These are phyloP conservation scores for Spathaspora jeffriesii DNA, from an alignment of 1,139 yeast species.

Conservation along the genomic window DNA sequence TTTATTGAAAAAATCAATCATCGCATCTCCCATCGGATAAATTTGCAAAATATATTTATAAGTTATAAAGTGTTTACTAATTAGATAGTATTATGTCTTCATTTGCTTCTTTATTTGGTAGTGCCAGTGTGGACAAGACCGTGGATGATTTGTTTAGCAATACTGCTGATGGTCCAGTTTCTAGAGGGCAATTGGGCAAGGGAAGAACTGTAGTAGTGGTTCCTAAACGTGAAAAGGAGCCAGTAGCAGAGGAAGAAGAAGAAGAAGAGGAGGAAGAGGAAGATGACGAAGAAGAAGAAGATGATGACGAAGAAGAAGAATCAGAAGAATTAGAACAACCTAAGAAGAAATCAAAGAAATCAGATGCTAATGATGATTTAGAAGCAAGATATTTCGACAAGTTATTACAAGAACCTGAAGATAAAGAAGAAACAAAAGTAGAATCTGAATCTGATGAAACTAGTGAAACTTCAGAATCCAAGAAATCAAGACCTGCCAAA, in stretches of 20 bases:
- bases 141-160: slow-evolving; percentile 42
- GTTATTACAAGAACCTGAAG: slow-evolving; percentile 23
- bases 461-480: slow-evolving; percentile 9
- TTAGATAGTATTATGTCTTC: slow-evolving; percentile 25
- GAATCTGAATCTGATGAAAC: slow-evolving; percentile 18
- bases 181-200: slow-evolving; percentile 24
- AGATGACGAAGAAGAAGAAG: slow-evolving; percentile 12
- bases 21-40: background rate
- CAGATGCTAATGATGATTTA: slow-evolving; percentile 44
- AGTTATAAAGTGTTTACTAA: background rate
- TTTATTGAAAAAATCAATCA: background rate
- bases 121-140: slow-evolving; percentile 32
- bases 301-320: slow-evolving; percentile 15
- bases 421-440: slow-evolving; percentile 14
- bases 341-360: slow-evolving; percentile 12
- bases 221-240: slow-evolving; percentile 14
- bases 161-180: slow-evolving; percentile 35
- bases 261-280: slow-evolving; percentile 9
- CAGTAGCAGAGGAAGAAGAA: slow-evolving; percentile 5
- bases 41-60: background rate
- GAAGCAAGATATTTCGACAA: slow-evolving; percentile 49
- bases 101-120: slow-evolving; percentile 36
- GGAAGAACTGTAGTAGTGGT: slow-evolving; percentile 26
- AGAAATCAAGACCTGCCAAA: slow-evolving; percentile 32
- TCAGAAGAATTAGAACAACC: slow-evolving; percentile 21